These are phyloP conservation scores for Piromyces sp. DNA, from an alignment of 192 early-diverging fungal species.

Conservation along the genomic window DNA sequence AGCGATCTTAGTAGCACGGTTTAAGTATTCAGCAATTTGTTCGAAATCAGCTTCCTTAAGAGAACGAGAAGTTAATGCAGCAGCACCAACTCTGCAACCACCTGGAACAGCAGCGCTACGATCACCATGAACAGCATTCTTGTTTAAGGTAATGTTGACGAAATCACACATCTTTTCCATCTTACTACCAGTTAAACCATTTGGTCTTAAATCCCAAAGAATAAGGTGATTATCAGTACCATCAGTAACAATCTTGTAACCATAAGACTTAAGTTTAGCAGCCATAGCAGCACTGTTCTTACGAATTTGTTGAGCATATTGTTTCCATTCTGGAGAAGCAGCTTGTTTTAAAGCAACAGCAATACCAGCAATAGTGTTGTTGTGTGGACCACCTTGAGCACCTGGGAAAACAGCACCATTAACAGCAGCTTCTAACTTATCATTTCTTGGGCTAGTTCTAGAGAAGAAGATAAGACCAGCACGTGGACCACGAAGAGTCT, in stretches of 20 bases:
- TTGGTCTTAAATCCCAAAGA: slow-evolving; percentile 92
- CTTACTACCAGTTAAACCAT: slow-evolving; percentile 84
- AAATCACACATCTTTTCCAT: slow-evolving; percentile 98
- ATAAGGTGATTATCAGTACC: slow-evolving; percentile 97
- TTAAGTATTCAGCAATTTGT: slow-evolving; percentile 86
- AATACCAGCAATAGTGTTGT: slow-evolving; percentile 98
- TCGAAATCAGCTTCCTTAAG: slow-evolving; percentile 96
- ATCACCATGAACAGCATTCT: slow-evolving; percentile 97
- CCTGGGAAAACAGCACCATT: slow-evolving; percentile 99
- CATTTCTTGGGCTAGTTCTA: slow-evolving; percentile 39
- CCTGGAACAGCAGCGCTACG: slow-evolving; percentile 87
- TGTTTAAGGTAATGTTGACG: slow-evolving; percentile 94
- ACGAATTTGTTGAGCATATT: slow-evolving; percentile 89
- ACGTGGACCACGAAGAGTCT: slow-evolving; percentile 97
- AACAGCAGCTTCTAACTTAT: slow-evolving; percentile 77
- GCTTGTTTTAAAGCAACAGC: slow-evolving; percentile 97
- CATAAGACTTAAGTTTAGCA: slow-evolving; percentile 50
- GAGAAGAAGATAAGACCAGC: slow-evolving; percentile 99
- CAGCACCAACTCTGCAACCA: slow-evolving; percentile 86
- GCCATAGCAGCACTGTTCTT: slow-evolving; percentile 80
- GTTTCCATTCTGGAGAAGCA: slow-evolving; percentile 77
- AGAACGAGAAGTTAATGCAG: slow-evolving; percentile 88
- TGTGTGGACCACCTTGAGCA: slow-evolving; percentile 99
- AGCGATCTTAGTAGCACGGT: slow-evolving; percentile 84
- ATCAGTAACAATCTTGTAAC: slow-evolving; percentile 87